Percentiles rank a stretch among this genome's conserved stretches.
Evolutionary conservation across 2,329 filamentous ascomycete species (phyloP).

Genomic region (Botryotinia narcissicola): DNA sequence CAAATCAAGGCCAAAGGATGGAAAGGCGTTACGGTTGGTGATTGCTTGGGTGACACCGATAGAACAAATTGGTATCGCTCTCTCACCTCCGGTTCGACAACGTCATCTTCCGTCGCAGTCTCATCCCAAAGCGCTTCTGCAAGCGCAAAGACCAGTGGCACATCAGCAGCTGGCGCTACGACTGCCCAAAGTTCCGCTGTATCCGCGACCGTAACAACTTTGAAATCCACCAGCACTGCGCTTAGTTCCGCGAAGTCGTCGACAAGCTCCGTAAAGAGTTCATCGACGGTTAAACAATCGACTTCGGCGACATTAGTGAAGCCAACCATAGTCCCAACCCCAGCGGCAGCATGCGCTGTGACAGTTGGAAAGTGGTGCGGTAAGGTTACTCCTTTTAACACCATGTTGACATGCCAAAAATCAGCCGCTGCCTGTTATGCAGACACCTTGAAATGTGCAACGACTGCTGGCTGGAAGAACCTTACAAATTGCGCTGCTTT

Average conservation of each 20-base stretch:
- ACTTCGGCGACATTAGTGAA: neutral
- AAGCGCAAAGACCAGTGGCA: neutral
- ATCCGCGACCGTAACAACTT: neutral
- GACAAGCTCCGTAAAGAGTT: neutral
- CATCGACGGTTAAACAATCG: neutral
- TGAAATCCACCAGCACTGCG: conserved; percentile 1
- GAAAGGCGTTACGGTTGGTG: conserved; percentile 44
- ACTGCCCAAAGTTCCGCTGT: neutral
- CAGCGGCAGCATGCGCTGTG: conserved; percentile 9
- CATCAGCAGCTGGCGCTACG: neutral
- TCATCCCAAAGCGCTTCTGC: conserved; percentile 1
- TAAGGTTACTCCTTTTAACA: conserved; percentile 6
- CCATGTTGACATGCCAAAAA: conserved; percentile 16
- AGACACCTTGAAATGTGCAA: conserved; percentile 10
- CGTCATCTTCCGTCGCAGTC: neutral
- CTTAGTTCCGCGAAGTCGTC: neutral
- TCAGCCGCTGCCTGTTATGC: conserved; percentile 13
- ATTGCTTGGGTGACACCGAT: conserved; percentile 45
- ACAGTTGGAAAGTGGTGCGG: conserved; percentile 16
- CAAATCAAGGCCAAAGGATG: conserved; percentile 39
- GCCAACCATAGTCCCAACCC: neutral
- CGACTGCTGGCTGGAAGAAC: conserved; percentile 7
- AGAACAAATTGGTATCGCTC: conserved; percentile 43
- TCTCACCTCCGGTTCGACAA: conserved; percentile 8
- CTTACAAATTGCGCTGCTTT: neutral